phyloP scores from a whole-genome alignment of 208 protist species.

The Acanthamoeba sp. region DNA sequence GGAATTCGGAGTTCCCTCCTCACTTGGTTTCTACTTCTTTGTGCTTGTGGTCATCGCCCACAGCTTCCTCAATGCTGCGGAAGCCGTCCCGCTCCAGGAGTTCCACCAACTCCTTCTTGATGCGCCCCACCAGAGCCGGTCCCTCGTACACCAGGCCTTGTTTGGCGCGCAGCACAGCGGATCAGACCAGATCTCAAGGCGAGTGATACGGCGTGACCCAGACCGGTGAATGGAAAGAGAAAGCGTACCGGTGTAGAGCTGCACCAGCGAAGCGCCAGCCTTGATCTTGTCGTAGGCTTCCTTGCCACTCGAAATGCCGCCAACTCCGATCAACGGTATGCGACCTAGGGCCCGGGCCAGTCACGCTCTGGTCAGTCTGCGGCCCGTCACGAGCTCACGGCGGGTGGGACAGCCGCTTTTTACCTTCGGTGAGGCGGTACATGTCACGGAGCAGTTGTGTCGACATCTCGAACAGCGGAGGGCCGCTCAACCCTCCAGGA shows the following conservation, averaged over 20 bases:
- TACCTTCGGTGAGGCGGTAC: constrained; percentile 85
- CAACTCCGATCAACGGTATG: constrained; percentile 80
- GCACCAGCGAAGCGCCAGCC: constrained; percentile 86
- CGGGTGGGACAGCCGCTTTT: constrained; percentile 73
- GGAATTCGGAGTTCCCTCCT: neutral
- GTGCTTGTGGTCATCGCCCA: constrained; percentile 79
- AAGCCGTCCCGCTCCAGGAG: constrained; percentile 78
- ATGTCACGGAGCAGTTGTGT: constrained; percentile 84
- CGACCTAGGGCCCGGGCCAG: neutral
- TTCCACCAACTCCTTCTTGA: constrained; percentile 84
- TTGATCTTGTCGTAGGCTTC: constrained; percentile 89
- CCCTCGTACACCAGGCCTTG: constrained; percentile 79
- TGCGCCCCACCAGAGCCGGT: constrained; percentile 73
- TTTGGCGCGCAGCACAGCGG: too few species aligned
- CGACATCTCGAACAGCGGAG: constrained; percentile 79
- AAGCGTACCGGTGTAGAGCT: constrained; percentile 85
- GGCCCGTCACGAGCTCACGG: too few species aligned
- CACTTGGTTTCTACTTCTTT: neutral
- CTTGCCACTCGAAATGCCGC: constrained; percentile 82
- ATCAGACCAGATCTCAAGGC: too few species aligned
- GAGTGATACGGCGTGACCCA: neutral
- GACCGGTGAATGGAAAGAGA: neutral
- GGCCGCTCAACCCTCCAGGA: constrained; percentile 83
- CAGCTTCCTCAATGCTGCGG: constrained; percentile 82
- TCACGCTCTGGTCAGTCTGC: too few species aligned